These are phyloP conservation scores for Blastocystis sp. DNA, from an alignment of 352 stramenopile species.

Conservation along the genomic window DNA sequence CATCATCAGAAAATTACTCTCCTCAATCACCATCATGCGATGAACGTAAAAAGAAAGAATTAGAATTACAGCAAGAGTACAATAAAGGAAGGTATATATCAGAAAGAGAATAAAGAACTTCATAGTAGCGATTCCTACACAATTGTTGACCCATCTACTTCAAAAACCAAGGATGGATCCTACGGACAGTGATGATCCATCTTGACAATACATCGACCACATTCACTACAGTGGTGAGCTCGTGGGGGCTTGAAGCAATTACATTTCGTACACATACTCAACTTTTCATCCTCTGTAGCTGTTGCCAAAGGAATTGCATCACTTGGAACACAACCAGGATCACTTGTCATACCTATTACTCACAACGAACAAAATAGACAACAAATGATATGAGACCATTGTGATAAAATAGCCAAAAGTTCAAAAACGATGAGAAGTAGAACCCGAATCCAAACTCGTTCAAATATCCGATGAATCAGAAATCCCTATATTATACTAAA, in stretches of 20 bases:
- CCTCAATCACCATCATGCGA: not conserved
- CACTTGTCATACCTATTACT: not conserved
- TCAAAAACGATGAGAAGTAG: not conserved
- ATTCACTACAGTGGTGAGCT: constrained; percentile 66
- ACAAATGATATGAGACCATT: constrained; percentile 32
- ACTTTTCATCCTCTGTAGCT: constrained; percentile 28
- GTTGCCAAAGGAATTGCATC: not conserved
- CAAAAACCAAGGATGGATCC: not conserved
- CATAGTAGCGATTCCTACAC: constrained; percentile 35
- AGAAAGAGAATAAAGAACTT: constrained; percentile 61
- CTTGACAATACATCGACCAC: constrained; percentile 64
- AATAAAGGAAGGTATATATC: constrained; percentile 57
- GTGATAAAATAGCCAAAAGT: not conserved
- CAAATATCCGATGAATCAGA: not conserved
- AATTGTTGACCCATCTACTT: constrained; percentile 60
- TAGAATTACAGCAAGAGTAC: not conserved
- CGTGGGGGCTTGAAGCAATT: constrained; percentile 65
- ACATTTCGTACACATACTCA: constrained; percentile 42
- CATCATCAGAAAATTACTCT: not conserved
- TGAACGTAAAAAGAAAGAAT: constrained; percentile 24
- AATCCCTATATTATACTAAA: not conserved
- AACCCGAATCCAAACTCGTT: not conserved
- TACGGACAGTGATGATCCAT: constrained; percentile 68
- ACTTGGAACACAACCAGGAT: constrained; percentile 18
- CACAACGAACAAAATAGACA: too few relatives aligned